Conservation (phyloP, 345 rosid genomes). For the Sapria himalayana region DNA sequence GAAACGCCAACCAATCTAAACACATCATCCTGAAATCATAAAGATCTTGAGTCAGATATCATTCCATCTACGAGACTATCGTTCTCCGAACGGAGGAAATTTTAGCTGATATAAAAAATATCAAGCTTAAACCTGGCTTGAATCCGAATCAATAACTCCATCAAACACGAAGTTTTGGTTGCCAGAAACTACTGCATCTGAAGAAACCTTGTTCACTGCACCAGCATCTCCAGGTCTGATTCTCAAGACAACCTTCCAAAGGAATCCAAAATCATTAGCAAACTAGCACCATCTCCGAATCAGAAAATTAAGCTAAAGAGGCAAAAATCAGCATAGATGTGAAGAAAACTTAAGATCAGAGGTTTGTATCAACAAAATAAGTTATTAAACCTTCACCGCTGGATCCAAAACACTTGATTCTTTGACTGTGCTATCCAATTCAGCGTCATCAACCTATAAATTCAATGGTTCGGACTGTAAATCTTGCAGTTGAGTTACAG, state of each 20-base stretch:
- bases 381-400: slow-evolving; percentile 43
- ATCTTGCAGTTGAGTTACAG: too few species aligned
- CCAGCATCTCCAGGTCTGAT: slow-evolving; percentile 30
- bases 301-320: slow-evolving; percentile 3
- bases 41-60: slow-evolving; percentile 2
- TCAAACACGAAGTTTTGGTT: slow-evolving; percentile 57
- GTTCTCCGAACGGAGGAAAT: not conserved
- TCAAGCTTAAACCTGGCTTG: slow-evolving; percentile 42
- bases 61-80: not conserved
- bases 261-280: not conserved
- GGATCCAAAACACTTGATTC: slow-evolving; percentile 24
- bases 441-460: slow-evolving; percentile 15
- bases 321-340: not conserved
- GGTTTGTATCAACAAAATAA: not conserved
- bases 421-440: slow-evolving; percentile 12
- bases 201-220: slow-evolving; percentile 34
- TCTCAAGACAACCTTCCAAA: slow-evolving; percentile 57
- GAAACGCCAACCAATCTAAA: slow-evolving; percentile 62
- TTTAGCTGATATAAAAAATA: not conserved
- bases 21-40: slow-evolving; percentile 45
- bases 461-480: not conserved
- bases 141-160: slow-evolving; percentile 53
- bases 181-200: slow-evolving; percentile 31
- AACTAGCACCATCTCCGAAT: not conserved
- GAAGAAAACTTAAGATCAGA: not conserved